phyloP scores from a whole-genome alignment of 2,329 filamentous ascomycete genomes.

The Diplodia sapinea region DNA sequence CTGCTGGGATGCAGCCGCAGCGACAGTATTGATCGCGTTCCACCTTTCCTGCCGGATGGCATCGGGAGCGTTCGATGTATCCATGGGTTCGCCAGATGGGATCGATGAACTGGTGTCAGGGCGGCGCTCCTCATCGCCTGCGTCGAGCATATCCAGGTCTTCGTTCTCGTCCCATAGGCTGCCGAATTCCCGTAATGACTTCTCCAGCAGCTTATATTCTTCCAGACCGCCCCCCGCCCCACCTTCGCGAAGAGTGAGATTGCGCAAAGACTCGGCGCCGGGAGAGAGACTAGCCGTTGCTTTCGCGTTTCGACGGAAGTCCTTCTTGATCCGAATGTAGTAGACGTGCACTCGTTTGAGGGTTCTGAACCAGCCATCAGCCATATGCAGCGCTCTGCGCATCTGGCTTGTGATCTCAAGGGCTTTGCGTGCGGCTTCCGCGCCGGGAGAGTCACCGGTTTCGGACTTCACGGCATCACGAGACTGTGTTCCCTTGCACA shows the following conservation, averaged over 20 bases:
- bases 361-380: slow-evolving; percentile 61
- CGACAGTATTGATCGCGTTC: slow-evolving; percentile 49
- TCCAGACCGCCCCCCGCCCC: slow-evolving; percentile 48
- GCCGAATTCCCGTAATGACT: slow-evolving; percentile 45
- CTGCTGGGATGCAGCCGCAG: slow-evolving; percentile 37
- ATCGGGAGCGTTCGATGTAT: slow-evolving; percentile 23
- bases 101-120: slow-evolving; percentile 33
- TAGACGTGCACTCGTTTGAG: slow-evolving; percentile 61
- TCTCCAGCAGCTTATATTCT: slow-evolving; percentile 58
- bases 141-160: slow-evolving; percentile 44
- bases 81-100: slow-evolving; percentile 10
- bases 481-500: slow-evolving; percentile 45
- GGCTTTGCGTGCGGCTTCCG: slow-evolving; percentile 56
- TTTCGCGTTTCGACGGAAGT: slow-evolving; percentile 50
- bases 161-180: slow-evolving; percentile 39
- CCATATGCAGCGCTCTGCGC: slow-evolving; percentile 61
- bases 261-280: slow-evolving; percentile 40
- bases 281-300: slow-evolving; percentile 40
- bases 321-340: slow-evolving; percentile 58
- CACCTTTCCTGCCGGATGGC: slow-evolving; percentile 43
- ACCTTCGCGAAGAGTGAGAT: slow-evolving; percentile 49
- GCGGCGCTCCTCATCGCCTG: slow-evolving; percentile 36
- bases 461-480: slow-evolving; percentile 33
- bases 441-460: slow-evolving; percentile 35
- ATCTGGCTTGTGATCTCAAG: slow-evolving; percentile 60